Percentiles rank a stretch among this genome's conserved stretches.
These are phyloP conservation scores for Buddleja alternifolia DNA, from an alignment of 257 asterid species.

Conservation along the genomic window DNA sequence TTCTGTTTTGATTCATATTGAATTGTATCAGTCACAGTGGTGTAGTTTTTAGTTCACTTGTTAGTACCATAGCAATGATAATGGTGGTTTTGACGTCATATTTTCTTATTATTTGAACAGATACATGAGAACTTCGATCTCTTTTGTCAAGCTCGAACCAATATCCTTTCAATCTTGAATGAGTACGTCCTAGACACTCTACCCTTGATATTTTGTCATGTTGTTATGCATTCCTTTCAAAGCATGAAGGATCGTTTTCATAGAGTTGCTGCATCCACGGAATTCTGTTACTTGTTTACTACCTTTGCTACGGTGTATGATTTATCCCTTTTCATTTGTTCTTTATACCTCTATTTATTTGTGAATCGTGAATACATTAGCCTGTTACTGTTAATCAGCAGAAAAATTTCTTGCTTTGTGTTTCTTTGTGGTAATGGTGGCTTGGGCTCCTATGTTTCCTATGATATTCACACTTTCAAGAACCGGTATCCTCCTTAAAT, in stretches of 20 bases:
- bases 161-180: conserved; percentile 57
- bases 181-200: conserved; percentile 53
- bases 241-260: background rate
- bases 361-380: background rate
- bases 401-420: background rate
- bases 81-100: conserved; percentile 27
- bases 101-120: conserved; percentile 44
- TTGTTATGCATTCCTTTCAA: conserved; percentile 11
- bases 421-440: conserved; percentile 6
- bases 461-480: too few relatives aligned
- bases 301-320: background rate
- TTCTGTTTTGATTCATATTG: conserved; percentile 16
- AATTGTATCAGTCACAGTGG: conserved; percentile 12
- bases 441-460: background rate
- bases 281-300: background rate
- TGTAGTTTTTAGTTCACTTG: background rate
- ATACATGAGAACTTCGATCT: conserved; percentile 70
- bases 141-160: conserved; percentile 68
- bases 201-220: conserved; percentile 10
- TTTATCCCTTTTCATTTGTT: background rate
- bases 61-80: conserved; percentile 23
- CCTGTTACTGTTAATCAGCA: background rate
- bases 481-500: too few relatives aligned
- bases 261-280: conserved; percentile 15
- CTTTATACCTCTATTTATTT: conserved; percentile 1